phyloP scores from a whole-genome alignment of 352 stramenopile genomes.

The Globisporangium barbulae region DNA sequence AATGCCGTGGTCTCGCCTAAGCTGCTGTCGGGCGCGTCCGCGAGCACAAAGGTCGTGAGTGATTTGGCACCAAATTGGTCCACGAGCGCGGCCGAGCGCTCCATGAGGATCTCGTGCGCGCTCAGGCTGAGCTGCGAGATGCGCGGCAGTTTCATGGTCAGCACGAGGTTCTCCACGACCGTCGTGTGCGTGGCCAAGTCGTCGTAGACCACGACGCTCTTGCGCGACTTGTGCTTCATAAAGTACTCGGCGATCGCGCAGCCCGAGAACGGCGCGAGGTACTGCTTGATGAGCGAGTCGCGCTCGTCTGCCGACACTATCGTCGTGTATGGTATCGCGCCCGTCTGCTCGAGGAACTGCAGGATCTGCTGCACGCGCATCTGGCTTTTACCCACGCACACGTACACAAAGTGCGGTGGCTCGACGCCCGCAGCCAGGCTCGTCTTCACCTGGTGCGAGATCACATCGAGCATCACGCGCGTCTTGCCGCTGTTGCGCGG shows the following conservation, averaged over 20 bases:
- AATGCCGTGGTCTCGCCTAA: slow-evolving; percentile 50
- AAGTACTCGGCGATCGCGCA: slow-evolving; percentile 71
- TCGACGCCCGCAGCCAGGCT: slow-evolving; percentile 22
- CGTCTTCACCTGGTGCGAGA: slow-evolving; percentile 49
- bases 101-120: slow-evolving; percentile 67
- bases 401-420: slow-evolving; percentile 74
- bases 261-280: slow-evolving; percentile 77
- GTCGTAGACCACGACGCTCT: slow-evolving; percentile 76
- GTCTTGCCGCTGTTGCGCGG: slow-evolving; percentile 76
- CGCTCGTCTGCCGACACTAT: slow-evolving; percentile 61
- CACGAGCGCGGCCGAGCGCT: slow-evolving; percentile 69
- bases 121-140: slow-evolving; percentile 59
- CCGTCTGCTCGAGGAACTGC: slow-evolving; percentile 44
- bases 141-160: slow-evolving; percentile 62
- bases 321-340: slow-evolving; percentile 52
- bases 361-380: slow-evolving; percentile 63
- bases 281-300: slow-evolving; percentile 74
- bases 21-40: slow-evolving; percentile 51
- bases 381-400: slow-evolving; percentile 60
- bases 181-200: slow-evolving; percentile 71
- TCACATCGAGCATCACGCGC: slow-evolving; percentile 58
- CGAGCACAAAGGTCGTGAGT: slow-evolving; percentile 65
- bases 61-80: slow-evolving; percentile 37
- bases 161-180: slow-evolving; percentile 72
- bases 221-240: slow-evolving; percentile 45